Evolutionary conservation across 352 stramenopile genomes (phyloP).

Genomic region (Phytopythium cucurbitacearum): DNA sequence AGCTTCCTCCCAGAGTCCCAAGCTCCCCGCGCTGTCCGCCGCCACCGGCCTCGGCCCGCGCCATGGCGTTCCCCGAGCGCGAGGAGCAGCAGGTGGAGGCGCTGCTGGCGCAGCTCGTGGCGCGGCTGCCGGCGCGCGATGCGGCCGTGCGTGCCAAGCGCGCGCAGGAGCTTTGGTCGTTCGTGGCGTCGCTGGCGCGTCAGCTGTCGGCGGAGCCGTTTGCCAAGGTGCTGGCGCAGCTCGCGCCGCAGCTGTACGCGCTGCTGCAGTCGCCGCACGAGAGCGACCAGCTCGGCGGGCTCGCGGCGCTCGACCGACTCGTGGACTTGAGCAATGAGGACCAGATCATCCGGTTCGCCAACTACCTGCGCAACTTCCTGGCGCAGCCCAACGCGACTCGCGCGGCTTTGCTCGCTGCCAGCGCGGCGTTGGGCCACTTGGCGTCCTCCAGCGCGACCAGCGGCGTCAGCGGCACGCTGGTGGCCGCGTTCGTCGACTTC

Average conservation of each 20-base stretch:
- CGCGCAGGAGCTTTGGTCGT: conserved; percentile 52
- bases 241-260: conserved; percentile 75
- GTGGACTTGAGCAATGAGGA: conserved; percentile 83
- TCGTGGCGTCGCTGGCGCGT: conserved; percentile 59
- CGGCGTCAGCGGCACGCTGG: conserved; percentile 77
- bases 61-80: too few species aligned
- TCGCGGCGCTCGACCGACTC: conserved; percentile 73
- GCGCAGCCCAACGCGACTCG: conserved; percentile 63
- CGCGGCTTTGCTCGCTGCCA: conserved; percentile 55
- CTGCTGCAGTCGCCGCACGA: conserved; percentile 63
- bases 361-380: conserved; percentile 87
- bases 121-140: conserved; percentile 49
- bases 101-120: conserved; percentile 54
- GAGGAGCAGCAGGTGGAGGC: conserved; percentile 46
- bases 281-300: conserved; percentile 62
- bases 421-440: conserved; percentile 79
- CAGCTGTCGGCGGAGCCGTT: conserved; percentile 80
- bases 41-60: too few species aligned
- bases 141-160: conserved; percentile 24
- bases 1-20: too few species aligned
- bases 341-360: conserved; percentile 89
- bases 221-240: conserved; percentile 61
- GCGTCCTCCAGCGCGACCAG: conserved; percentile 57
- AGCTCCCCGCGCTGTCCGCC: too few species aligned
- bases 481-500: conserved; percentile 90